A percentile compares a stretch with the other conserved stretches of the same genome.
Evolutionary conservation across 2,329 filamentous ascomycete species (phyloP).

Genomic region (Aschersonia sp.): DNA sequence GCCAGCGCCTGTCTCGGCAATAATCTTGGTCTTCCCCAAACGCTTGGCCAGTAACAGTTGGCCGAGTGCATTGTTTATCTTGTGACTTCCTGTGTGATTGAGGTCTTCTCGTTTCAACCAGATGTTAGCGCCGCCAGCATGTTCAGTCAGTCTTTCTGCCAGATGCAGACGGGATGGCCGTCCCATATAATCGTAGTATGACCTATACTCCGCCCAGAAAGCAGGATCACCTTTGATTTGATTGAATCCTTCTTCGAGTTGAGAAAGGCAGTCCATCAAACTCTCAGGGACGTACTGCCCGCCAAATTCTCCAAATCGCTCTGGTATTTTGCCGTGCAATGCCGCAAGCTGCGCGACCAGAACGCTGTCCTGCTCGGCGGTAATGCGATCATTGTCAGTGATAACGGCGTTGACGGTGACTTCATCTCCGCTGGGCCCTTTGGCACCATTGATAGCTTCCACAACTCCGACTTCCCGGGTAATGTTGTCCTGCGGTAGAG

Average conservation of each 20-base stretch:
- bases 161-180: constrained; percentile 83
- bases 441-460: constrained; percentile 47
- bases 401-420: constrained; percentile 45
- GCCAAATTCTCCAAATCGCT: constrained; percentile 88
- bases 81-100: constrained; percentile 96
- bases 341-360: constrained; percentile 76
- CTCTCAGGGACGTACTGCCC: constrained; percentile 97
- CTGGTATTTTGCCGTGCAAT: constrained; percentile 65
- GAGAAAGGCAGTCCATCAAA: constrained; percentile 86
- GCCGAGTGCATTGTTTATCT: constrained; percentile 97
- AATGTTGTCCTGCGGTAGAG: constrained; percentile 17
- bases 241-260: constrained; percentile 86
- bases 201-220: constrained; percentile 95
- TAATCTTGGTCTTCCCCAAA: constrained; percentile 91
- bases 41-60: constrained; percentile 77
- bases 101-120: constrained; percentile 97
- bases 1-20: constrained; percentile 92
- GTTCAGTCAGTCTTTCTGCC: constrained; percentile 73
- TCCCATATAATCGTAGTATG: constrained; percentile 95
- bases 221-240: constrained; percentile 70
- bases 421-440: constrained; percentile 17
- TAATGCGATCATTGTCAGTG: constrained; percentile 54
- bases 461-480: constrained; percentile 56
- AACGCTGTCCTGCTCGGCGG: constrained; percentile 35
- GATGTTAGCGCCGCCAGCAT: constrained; percentile 86